phyloP scores from a whole-genome alignment of 257 asterid species.

The Paulownia fortunei region DNA sequence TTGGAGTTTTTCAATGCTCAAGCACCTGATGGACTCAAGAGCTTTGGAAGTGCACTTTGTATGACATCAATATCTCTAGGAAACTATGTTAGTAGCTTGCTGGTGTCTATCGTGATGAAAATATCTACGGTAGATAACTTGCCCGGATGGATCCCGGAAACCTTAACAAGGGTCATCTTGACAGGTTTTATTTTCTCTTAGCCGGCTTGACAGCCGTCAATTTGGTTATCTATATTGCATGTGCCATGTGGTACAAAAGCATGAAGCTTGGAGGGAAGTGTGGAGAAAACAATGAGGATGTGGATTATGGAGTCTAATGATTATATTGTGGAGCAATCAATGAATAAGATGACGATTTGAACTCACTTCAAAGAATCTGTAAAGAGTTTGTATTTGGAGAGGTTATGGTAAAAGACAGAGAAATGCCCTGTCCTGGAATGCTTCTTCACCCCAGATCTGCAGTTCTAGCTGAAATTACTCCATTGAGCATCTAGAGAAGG shows the following conservation, averaged over 20 bases:
- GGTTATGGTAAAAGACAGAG: neutral
- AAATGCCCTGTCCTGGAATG: neutral
- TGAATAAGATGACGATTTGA: conserved; percentile 24
- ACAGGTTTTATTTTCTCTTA: conserved; percentile 77
- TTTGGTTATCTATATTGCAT: conserved; percentile 59
- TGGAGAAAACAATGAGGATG: conserved; percentile 35
- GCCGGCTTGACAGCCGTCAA: conserved; percentile 79
- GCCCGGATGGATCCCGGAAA: conserved; percentile 97
- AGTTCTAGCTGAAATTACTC: neutral
- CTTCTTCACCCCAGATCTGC: neutral
- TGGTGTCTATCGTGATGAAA: conserved; percentile 83
- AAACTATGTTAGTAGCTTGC: conserved; percentile 81
- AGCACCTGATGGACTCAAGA: conserved; percentile 89
- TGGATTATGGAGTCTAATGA: conserved; percentile 44
- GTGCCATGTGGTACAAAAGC: conserved; percentile 74
- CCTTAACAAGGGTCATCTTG: conserved; percentile 85
- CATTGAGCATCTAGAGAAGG: neutral
- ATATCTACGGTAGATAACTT: conserved; percentile 65
- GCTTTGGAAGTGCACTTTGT: conserved; percentile 95
- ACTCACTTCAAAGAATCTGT: neutral
- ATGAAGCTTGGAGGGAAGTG: conserved; percentile 56
- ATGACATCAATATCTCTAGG: conserved; percentile 96
- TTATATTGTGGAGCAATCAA: neutral
- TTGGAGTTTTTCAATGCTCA: conserved; percentile 89
- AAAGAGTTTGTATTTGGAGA: conserved; percentile 26